Evolutionary conservation across 257 asterid genomes (phyloP), one percentile per base, ranked within the genome.

Genomic region (Knoxia roxburghii): DNA sequence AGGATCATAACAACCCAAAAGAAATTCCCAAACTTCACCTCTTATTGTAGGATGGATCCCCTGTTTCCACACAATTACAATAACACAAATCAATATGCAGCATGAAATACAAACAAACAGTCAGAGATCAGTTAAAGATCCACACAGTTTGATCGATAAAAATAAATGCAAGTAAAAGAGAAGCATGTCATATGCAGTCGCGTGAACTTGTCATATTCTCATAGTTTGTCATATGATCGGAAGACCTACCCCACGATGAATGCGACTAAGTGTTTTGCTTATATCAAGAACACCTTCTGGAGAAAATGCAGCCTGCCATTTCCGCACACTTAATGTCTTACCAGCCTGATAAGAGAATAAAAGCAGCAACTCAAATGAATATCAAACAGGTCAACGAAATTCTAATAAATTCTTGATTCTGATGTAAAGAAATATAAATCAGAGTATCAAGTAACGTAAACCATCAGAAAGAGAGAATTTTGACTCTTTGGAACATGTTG

Each of bases 21-120:
- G 82, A 78, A 90, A 90, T 68, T 94, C 98, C 99, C 99, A 94
- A 69, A 94, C 99, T 77, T 90, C 99, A 74, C 96, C 97, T 85
- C 96, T 91, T 61, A 94, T 88, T 32, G 98, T 81, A 63, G 99
- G 98, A 71, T 94, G 99, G 80, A 94, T 81, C 37, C 99, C 99
- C 98, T 94, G 76, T 63, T 61, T 61, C 39, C 52, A 52, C 51
- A 59, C 29, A 65, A 51, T 7, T 65, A 55, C 48, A 59, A 39
- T 56, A 59, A 24, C 56, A 10, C 56, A 70, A 20, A 40, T 51
- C 58, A 67, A 33, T 1, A 26, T 35, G 21, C 39, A 53, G 26
- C 40, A 60, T 48, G 3, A 64, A 43, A 30, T 33, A 59, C n/a
- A n/a, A 32, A 24, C 0, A 23, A 62, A 52, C 23, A 39, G 60